A percentile compares a stretch with the other conserved stretches of the same genome.
Evolutionary conservation across 148 eudicot genomes (phyloP).

Genomic region (Rhododendron simsii): DNA sequence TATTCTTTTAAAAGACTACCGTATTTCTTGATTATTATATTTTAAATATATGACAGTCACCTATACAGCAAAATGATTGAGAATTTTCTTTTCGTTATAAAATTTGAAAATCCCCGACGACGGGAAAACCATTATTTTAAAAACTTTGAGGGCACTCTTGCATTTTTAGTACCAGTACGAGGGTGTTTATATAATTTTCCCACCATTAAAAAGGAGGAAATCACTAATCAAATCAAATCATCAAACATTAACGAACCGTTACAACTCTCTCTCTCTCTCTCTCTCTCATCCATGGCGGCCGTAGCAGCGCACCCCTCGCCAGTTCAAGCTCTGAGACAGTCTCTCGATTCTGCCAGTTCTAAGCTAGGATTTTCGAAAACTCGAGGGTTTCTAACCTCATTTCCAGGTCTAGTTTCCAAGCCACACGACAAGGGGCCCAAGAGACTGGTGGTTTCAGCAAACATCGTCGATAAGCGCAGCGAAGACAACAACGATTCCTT

Average conservation of each 20-base stretch:
- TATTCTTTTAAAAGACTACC: too few species aligned
- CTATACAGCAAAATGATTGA: too few species aligned
- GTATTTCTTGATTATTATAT: too few species aligned
- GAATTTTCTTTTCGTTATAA: too few species aligned
- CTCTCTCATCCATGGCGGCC: slow-evolving; percentile 28
- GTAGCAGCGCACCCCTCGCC: slow-evolving; percentile 19
- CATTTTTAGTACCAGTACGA: too few species aligned
- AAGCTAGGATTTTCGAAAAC: neutral
- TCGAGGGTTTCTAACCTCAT: slow-evolving; percentile 7
- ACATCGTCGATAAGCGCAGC: slow-evolving; percentile 21
- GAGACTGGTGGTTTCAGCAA: slow-evolving; percentile 33
- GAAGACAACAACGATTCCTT: slow-evolving; percentile 9
- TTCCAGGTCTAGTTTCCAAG: slow-evolving; percentile 15
- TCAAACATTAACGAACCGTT: neutral
- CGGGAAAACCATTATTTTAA: too few species aligned
- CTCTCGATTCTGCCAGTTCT: neutral
- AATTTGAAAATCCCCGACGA: too few species aligned
- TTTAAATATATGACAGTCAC: too few species aligned
- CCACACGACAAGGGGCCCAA: slow-evolving; percentile 9
- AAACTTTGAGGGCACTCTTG: too few species aligned
- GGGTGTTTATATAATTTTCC: too few species aligned
- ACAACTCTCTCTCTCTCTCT: neutral
- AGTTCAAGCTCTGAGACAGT: slow-evolving; percentile 2
- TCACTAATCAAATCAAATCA: too few species aligned
- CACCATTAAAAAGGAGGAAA: too few species aligned